Evolutionary conservation across 2,329 filamentous ascomycete species (phyloP), one percentile per base, ranked within the genome.

Genomic region (Arthrinium phaeospermum): DNA sequence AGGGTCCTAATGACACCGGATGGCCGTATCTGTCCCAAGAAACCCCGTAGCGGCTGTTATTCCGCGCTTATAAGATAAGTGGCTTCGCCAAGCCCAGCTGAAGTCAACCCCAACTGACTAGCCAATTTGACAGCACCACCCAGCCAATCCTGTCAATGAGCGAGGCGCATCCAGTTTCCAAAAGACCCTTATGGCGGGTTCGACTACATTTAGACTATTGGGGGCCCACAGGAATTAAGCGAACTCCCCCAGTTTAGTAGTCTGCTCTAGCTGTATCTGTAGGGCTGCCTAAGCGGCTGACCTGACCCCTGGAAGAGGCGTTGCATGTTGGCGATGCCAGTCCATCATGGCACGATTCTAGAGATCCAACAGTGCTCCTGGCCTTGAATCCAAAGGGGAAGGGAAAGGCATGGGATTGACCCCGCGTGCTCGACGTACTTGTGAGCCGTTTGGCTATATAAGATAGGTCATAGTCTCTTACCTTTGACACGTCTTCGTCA

Each of bases 231-330:
- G 24, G 13, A n/a, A n/a, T 41, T 64, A 64, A 41, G 57, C 57
- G 34, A 64, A 14, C 49, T 24, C 57, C 57, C 57, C 57, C 57
- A 37, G 47, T 61, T 37, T 61, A 22, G 4, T 37, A 37, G 30
- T 14, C n/a, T n/a, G 34, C 57, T 64, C 57, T 64, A 41, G 57
- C 34, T 41, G 57, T 41, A 12, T 64, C 57, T 41, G 34, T 64
- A 64, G 57, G 57, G 57, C 57, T 64, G 57, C 57, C 57, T 64
- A 41, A 41, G 57, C 57, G 57, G 57, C 57, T 41, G 57, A 64
- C 34, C 14, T 2, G 7, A 34, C 34, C 57, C 57, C 57, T 41
- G 57, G 34, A 41, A 14, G 30, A n/a, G 57, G 57, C 22, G 10
- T 64, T 64, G 57, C 57, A 61, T 41, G 57, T n/a, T 12, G 19